Conservation (phyloP, 352 stramenopile species). For the Pythium angustatum region DNA sequence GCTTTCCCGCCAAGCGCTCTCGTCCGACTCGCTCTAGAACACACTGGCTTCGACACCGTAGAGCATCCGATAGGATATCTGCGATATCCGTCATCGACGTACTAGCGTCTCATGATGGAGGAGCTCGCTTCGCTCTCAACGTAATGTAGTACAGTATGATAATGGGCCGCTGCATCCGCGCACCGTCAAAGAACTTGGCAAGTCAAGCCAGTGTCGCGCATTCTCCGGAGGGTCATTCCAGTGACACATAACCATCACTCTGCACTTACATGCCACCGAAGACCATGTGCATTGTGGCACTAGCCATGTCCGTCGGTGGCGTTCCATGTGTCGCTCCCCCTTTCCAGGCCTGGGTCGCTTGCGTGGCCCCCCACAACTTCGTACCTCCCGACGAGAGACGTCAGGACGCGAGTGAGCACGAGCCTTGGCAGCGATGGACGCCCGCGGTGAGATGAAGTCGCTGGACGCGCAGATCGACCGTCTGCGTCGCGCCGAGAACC, state of each 20-base stretch:
- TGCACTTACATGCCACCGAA: background rate
- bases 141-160: no score
- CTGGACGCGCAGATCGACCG: slow-evolving; percentile 86
- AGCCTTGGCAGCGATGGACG: slow-evolving; percentile 48
- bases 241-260: slow-evolving; percentile 3
- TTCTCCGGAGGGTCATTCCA: slow-evolving; percentile 12
- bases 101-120: no score
- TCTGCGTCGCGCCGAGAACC: slow-evolving; percentile 83
- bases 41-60: no score
- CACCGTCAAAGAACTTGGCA: no score
- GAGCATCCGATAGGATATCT: no score
- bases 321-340: slow-evolving; percentile 14
- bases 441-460: slow-evolving; percentile 83
- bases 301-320: slow-evolving; percentile 11
- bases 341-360: background rate
- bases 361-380: no score
- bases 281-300: background rate
- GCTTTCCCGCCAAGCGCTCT: no score
- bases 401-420: background rate
- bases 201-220: slow-evolving; percentile 1
- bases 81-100: no score
- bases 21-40: no score
- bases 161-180: background rate
- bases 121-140: no score
- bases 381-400: no score